Conservation (phyloP, 1,284 basidiomycete genomes). For the Bondarzewia mesenterica region DNA sequence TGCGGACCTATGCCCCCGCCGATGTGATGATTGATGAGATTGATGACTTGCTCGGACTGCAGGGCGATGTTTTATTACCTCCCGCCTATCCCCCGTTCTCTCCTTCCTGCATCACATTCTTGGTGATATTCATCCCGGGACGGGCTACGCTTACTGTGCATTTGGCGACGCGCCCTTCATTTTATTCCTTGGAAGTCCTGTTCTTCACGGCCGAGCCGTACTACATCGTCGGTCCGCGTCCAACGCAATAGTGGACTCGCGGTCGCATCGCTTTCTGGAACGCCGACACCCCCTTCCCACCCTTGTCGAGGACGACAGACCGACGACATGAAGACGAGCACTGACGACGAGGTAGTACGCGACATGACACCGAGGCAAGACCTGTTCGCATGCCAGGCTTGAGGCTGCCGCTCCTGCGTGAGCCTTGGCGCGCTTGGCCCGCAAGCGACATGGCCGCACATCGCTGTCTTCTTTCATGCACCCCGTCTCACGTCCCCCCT, state of each 20-base stretch:
- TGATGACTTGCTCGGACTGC: constrained; percentile 47
- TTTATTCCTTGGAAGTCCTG: constrained; percentile 8
- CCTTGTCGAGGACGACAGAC: constrained; percentile 15
- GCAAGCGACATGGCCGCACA: constrained; percentile 34
- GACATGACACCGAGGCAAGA: constrained; percentile 66
- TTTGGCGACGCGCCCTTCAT: constrained; percentile 22
- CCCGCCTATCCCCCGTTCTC: constrained; percentile 17
- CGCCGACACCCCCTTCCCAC: constrained; percentile 14
- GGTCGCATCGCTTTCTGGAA: constrained; percentile 12
- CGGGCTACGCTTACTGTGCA: constrained; percentile 17
- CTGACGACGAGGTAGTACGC: constrained; percentile 32
- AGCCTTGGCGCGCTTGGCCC: constrained; percentile 44
- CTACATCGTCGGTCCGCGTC: constrained; percentile 10
- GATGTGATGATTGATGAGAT: constrained; percentile 31
- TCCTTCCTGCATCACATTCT: constrained; percentile 5
- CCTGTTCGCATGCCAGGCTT: constrained; percentile 35
- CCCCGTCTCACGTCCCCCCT: constrained; percentile 30
- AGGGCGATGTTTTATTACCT: constrained; percentile 40
- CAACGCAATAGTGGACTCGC: constrained; percentile 12
- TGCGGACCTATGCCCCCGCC: constrained; percentile 22
- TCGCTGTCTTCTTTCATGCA: constrained; percentile 47
- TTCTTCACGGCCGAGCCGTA: constrained; percentile 18
- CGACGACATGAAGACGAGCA: constrained; percentile 39
- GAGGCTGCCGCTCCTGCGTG: constrained; percentile 33
- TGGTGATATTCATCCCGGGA: constrained; percentile 15